These are phyloP conservation scores for Copromyces sp. DNA, from an alignment of 495 filamentous ascomycete genomes.

Conservation along the genomic window DNA sequence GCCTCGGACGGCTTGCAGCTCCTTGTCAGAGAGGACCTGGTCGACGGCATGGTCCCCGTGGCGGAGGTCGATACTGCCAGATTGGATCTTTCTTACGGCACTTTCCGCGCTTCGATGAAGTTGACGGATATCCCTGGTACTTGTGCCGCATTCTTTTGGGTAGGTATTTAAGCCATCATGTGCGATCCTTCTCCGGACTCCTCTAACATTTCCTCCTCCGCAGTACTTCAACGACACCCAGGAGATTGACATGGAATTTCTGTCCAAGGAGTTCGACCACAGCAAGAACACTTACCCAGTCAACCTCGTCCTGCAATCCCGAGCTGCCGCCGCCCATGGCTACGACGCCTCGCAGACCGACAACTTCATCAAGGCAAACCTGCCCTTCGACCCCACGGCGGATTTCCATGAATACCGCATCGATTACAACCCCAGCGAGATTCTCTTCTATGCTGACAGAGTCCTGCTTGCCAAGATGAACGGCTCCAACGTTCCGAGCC, in stretches of 20 bases:
- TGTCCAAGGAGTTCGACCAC: conserved; percentile 48
- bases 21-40: conserved; percentile 39
- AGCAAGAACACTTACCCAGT: conserved; percentile 41
- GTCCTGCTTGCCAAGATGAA: conserved; percentile 43
- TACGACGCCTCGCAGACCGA: conserved; percentile 47
- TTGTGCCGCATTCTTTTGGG: conserved; percentile 72
- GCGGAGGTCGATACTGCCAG: conserved; percentile 50
- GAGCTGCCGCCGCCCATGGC: conserved; percentile 40
- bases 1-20: conserved; percentile 42
- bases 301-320: conserved; percentile 63
- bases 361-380: conserved; percentile 41
- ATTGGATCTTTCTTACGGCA: conserved; percentile 53
- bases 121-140: conserved; percentile 49
- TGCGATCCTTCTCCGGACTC: background rate
- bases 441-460: conserved; percentile 58
- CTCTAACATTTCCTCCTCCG: background rate
- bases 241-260: conserved; percentile 71
- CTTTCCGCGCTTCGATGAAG: conserved; percentile 57
- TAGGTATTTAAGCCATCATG: conserved; percentile 21
- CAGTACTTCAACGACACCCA: conserved; percentile 69
- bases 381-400: conserved; percentile 52
- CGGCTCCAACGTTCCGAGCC: conserved; percentile 45
- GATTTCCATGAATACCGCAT: conserved; percentile 68
- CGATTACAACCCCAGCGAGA: conserved; percentile 51
- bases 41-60: conserved; percentile 43